Conservation (phyloP, 2,329 filamentous ascomycete genomes). For the Colletotrichum lentis region DNA sequence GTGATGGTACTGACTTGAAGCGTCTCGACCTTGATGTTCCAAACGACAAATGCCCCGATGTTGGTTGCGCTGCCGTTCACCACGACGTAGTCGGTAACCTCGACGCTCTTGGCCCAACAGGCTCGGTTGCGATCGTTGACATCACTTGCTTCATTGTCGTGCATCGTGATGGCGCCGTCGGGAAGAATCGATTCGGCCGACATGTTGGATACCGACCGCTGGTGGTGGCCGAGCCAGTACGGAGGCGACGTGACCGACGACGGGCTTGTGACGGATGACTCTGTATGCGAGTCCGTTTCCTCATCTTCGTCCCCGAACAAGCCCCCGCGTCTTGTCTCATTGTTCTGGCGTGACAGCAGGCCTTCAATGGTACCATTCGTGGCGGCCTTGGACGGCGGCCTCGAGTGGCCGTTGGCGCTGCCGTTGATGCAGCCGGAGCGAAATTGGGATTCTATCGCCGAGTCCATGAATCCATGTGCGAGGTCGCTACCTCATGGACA, state of each 20-base stretch:
- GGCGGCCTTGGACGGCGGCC: slow-evolving; percentile 15
- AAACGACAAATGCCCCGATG: slow-evolving; percentile 92
- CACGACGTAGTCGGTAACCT: slow-evolving; percentile 64
- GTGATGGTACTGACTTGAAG: slow-evolving; percentile 70
- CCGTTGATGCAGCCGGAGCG: slow-evolving; percentile 28
- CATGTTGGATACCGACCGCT: slow-evolving; percentile 50
- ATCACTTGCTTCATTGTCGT: slow-evolving; percentile 67
- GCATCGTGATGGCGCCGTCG: slow-evolving; percentile 65
- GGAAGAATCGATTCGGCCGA: slow-evolving; percentile 61
- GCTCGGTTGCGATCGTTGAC: slow-evolving; percentile 61
- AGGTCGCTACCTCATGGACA: slow-evolving; percentile 34
- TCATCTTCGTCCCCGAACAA: slow-evolving; percentile 34
- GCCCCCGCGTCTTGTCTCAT: slow-evolving; percentile 21
- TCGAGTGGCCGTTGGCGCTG: slow-evolving; percentile 27
- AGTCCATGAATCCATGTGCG: slow-evolving; percentile 39
- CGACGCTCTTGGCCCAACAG: slow-evolving; percentile 72
- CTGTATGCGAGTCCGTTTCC: slow-evolving; percentile 26
- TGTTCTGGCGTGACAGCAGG: slow-evolving; percentile 31
- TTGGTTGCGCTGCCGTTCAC: slow-evolving; percentile 65
- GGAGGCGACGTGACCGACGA: slow-evolving; percentile 51
- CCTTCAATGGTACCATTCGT: slow-evolving; percentile 23
- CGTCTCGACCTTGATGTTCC: slow-evolving; percentile 89
- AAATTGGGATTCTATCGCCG: slow-evolving; percentile 35
- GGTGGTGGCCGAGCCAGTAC: slow-evolving; percentile 54
- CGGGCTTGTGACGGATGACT: slow-evolving; percentile 34